phyloP scores from a whole-genome alignment of 257 asterid genomes.

The Echites panduratus region DNA sequence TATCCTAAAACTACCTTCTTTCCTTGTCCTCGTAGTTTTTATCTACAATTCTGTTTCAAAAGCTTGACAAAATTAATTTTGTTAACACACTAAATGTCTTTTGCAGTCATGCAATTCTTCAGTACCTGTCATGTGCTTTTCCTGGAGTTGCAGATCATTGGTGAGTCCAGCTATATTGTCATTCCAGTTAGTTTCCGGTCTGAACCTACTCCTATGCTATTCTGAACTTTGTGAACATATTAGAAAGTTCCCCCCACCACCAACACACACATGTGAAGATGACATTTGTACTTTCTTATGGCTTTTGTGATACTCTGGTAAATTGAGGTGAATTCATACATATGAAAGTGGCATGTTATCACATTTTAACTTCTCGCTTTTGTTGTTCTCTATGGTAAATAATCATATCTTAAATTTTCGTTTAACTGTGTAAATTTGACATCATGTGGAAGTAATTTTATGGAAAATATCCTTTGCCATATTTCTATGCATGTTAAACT shows the following conservation, averaged over 20 bases:
- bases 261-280: no score
- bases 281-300: no score
- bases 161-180: conserved; percentile 38
- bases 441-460: neutral
- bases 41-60: neutral
- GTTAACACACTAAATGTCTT: conserved; percentile 14
- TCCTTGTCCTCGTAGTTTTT: neutral
- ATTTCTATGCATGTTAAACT: neutral
- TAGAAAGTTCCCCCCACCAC: neutral
- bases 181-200: neutral
- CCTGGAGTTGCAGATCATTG: conserved; percentile 97
- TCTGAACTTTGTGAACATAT: neutral
- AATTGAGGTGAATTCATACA: no score
- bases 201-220: neutral
- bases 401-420: neutral
- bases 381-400: neutral
- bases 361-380: neutral
- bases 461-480: neutral
- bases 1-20: neutral
- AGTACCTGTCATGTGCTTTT: conserved; percentile 62
- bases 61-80: neutral
- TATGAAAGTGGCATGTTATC: neutral
- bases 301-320: neutral
- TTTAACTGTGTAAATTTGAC: neutral
- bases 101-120: conserved; percentile 87